Evolutionary conservation across 1,284 basidiomycete species (phyloP).

Genomic region (Leccinum ponderosum): DNA sequence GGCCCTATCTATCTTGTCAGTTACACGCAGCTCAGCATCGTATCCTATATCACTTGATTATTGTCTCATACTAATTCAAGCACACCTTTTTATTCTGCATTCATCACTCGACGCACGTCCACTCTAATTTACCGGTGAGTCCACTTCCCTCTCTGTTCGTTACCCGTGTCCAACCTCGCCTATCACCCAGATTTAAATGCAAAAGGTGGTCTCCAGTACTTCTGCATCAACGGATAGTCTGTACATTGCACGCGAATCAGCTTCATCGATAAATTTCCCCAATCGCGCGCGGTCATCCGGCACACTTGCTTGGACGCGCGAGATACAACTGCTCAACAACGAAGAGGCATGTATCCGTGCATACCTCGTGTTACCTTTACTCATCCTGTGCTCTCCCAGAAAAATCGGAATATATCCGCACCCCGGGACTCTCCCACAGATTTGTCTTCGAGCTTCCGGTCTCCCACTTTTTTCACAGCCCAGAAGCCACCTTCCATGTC

Average conservation of each 20-base stretch:
- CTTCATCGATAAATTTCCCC: conserved; percentile 30
- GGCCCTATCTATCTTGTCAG: conserved; percentile 48
- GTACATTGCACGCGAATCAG: conserved; percentile 41
- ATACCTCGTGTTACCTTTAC: conserved; percentile 25
- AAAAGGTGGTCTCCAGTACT: conserved; percentile 38
- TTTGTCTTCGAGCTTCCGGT: conserved; percentile 30
- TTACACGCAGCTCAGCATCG: conserved; percentile 40
- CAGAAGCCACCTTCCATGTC: conserved; percentile 48
- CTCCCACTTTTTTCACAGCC: conserved; percentile 30
- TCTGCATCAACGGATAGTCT: conserved; percentile 35
- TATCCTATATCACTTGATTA: conserved; percentile 50
- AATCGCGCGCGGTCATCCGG: conserved; percentile 31
- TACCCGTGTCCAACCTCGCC: conserved; percentile 24
- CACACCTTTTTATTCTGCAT: conserved; percentile 48
- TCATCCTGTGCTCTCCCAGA: conserved; percentile 18
- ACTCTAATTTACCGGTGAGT: conserved; percentile 65
- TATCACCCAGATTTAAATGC: conserved; percentile 37
- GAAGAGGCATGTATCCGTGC: conserved; percentile 32
- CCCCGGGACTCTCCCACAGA: conserved; percentile 34
- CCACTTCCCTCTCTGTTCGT: conserved; percentile 15
- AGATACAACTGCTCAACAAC: conserved; percentile 24
- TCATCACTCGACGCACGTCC: conserved; percentile 47
- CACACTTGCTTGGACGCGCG: conserved; percentile 33
- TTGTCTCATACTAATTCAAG: conserved; percentile 43
- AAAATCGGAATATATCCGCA: conserved; percentile 48